phyloP scores from a whole-genome alignment of 2,329 filamentous ascomycete genomes.

The Paraphoma chrysanthemicola region DNA sequence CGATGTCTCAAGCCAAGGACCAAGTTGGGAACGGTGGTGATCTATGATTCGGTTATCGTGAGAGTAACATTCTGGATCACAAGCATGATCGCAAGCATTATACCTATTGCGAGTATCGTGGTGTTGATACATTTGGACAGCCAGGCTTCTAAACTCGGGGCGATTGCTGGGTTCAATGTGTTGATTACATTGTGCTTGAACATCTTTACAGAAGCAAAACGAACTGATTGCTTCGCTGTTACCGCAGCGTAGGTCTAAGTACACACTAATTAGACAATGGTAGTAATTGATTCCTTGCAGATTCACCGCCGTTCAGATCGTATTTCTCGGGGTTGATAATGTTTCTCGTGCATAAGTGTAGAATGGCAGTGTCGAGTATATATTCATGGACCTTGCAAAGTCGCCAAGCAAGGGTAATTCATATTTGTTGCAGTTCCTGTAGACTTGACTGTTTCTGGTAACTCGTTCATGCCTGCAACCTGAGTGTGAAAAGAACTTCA shows the following conservation, averaged over 20 bases:
- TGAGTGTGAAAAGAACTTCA: too few relatives aligned
- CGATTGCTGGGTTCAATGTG: conserved; percentile 23
- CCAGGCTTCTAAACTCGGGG: conserved; percentile 1
- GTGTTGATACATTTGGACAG: conserved; percentile 6
- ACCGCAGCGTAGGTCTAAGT: conserved; percentile 25
- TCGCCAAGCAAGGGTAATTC: too few relatives aligned
- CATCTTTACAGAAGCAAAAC: conserved; percentile 20
- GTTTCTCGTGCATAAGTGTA: too few relatives aligned
- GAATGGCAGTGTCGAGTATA: too few relatives aligned
- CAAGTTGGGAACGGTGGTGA: too few relatives aligned
- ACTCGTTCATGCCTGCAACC: too few relatives aligned
- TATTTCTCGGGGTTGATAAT: conserved; percentile 1
- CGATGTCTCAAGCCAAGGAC: too few relatives aligned
- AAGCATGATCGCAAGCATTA: conserved; percentile 15
- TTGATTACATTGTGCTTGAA: conserved; percentile 17
- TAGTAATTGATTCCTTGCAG: too few relatives aligned
- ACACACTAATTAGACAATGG: too few relatives aligned
- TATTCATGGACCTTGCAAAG: too few relatives aligned
- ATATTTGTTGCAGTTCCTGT: too few relatives aligned
- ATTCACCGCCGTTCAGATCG: conserved; percentile 8
- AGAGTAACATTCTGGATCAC: conserved; percentile 18
- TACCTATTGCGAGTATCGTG: conserved; percentile 20
- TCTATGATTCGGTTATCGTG: conserved; percentile 7
- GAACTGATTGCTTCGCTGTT: conserved; percentile 23
- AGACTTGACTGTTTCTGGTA: too few relatives aligned